These are phyloP conservation scores for Zygosaccharomyces gambellarensis DNA, from an alignment of 805 yeast genomes.

Conservation along the genomic window DNA sequence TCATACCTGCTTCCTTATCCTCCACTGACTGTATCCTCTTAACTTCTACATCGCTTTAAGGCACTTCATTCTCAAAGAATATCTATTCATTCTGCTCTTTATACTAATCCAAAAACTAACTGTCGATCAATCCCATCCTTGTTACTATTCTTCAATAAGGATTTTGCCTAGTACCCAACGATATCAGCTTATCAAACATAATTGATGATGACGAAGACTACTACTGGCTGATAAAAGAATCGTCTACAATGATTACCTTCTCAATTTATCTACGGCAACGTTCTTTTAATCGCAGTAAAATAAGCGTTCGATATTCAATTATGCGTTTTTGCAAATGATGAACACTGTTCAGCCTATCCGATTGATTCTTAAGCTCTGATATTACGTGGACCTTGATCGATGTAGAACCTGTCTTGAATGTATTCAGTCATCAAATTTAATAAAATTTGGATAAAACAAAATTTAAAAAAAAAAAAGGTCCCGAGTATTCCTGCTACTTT, in stretches of 20 bases:
- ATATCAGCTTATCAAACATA: not conserved
- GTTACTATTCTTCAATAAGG: not conserved
- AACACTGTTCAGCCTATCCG: not conserved
- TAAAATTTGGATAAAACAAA: not conserved
- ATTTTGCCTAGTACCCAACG: not conserved
- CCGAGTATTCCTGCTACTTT: not conserved
- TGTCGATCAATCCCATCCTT: not conserved
- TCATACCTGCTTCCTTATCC: conserved; percentile 13
- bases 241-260: not conserved
- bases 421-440: not conserved
- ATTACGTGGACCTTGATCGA: not conserved
- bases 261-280: not conserved
- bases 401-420: not conserved
- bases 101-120: not conserved
- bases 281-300: not conserved
- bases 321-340: not conserved
- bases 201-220: not conserved
- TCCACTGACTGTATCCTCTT: not conserved
- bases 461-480: too few species aligned
- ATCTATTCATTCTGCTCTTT: not conserved
- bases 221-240: not conserved
- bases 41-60: not conserved
- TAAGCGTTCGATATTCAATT: not conserved
- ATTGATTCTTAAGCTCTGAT: not conserved
- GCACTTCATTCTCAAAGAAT: not conserved